These are phyloP conservation scores for Ochromonas danica DNA, from an alignment of 108 stramenopile genomes.

Conservation along the genomic window DNA sequence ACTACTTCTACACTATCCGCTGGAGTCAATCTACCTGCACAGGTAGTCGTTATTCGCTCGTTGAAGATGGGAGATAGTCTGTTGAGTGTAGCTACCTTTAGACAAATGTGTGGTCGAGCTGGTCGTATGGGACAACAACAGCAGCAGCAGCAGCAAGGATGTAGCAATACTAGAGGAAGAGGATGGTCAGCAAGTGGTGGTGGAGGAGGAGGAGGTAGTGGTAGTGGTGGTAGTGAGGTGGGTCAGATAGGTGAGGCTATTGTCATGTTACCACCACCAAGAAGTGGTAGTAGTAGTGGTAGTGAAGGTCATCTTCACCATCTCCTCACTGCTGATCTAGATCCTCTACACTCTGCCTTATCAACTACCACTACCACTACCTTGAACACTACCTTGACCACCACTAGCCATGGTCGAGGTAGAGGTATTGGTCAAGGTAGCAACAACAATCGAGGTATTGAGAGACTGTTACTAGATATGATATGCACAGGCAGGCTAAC, in stretches of 20 bases:
- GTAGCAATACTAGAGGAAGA: conserved; percentile 32
- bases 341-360: too few species aligned
- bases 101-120: conserved; percentile 56
- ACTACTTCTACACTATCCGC: conserved; percentile 54
- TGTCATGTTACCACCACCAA: background rate
- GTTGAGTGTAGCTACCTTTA: conserved; percentile 38
- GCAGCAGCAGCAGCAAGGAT: too few species aligned
- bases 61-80: background rate
- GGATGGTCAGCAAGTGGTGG: conserved; percentile 46
- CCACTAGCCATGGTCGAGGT: too few species aligned
- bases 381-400: too few species aligned
- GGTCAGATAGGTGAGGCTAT: conserved; percentile 23
- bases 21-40: conserved; percentile 55
- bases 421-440: too few species aligned
- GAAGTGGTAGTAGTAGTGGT: background rate
- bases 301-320: background rate
- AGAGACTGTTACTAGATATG: conserved; percentile 30
- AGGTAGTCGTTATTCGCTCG: conserved; percentile 49
- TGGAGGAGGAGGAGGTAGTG: conserved; percentile 46
- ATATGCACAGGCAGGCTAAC: background rate
- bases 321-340: conserved; percentile 2
- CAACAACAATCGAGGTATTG: too few species aligned
- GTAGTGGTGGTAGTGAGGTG: conserved; percentile 4
- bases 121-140: conserved; percentile 46
- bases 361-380: too few species aligned